Conservation (phyloP, 352 stramenopile species). For the Pythium folliculosum region DNA sequence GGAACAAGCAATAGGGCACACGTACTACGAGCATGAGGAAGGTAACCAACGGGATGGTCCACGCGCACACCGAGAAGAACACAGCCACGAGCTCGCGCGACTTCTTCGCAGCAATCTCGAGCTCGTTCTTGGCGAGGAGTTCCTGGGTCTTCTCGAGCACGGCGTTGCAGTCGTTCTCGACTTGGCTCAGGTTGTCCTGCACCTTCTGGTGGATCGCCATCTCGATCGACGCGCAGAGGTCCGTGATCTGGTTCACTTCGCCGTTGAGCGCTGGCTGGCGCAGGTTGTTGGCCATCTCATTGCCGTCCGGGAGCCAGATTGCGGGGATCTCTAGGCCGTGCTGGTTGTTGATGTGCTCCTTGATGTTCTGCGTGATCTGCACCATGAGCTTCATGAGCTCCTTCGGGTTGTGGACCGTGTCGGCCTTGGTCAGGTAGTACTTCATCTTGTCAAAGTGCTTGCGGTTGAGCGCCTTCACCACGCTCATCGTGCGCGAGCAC, state of each 20-base stretch:
- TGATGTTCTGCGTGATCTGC: constrained; percentile 69
- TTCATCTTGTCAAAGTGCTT: constrained; percentile 56
- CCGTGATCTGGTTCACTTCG: constrained; percentile 53
- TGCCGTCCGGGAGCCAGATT: constrained; percentile 48
- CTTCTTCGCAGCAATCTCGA: constrained; percentile 44
- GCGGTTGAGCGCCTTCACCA: constrained; percentile 61
- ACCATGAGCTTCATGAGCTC: constrained; percentile 74
- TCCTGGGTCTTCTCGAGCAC: constrained; percentile 34
- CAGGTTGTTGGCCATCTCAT: constrained; percentile 6
- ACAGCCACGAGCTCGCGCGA: constrained; percentile 45
- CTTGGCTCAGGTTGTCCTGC: constrained; percentile 61
- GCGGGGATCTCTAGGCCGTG: constrained; percentile 61
- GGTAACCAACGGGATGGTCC: constrained; percentile 43
- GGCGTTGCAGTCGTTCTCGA: constrained; percentile 45
- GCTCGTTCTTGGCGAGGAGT: constrained; percentile 41
- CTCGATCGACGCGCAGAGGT: constrained; percentile 42
- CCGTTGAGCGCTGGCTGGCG: constrained; percentile 27
- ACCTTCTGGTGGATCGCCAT: constrained; percentile 70
- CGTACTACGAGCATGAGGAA: constrained; percentile 48
- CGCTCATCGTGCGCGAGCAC: constrained; percentile 71
- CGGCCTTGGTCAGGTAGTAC: constrained; percentile 71
- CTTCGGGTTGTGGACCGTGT: constrained; percentile 58
- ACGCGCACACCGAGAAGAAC: constrained; percentile 46
- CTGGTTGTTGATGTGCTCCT: constrained; percentile 68
- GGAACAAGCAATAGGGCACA: too few relatives aligned